Evolutionary conservation across 2,329 filamentous ascomycete genomes (phyloP).

Genomic region (Metarhizium anisopliae): DNA sequence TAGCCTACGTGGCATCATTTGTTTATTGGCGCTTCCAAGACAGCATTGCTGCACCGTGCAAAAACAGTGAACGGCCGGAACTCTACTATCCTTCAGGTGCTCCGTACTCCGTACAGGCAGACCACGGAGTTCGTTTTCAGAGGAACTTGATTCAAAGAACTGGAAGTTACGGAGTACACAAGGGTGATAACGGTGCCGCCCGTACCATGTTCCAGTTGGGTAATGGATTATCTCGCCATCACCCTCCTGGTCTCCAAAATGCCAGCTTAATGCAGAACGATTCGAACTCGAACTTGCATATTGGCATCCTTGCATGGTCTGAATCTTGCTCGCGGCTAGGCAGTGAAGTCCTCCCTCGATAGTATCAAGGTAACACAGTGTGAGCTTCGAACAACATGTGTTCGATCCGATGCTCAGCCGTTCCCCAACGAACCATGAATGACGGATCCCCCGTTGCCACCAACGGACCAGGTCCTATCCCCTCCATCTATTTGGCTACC

Average conservation of each 20-base stretch:
- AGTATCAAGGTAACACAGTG: neutral
- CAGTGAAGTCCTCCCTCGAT: too few relatives aligned
- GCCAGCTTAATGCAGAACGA: too few relatives aligned
- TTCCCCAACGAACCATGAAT: neutral
- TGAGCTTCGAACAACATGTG: neutral
- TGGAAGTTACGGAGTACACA: too few relatives aligned
- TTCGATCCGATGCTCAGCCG: neutral
- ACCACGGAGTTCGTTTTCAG: too few relatives aligned
- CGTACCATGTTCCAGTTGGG: too few relatives aligned
- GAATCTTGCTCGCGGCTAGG: neutral
- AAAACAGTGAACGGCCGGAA: neutral
- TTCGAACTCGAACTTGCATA: too few relatives aligned
- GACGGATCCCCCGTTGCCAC: neutral
- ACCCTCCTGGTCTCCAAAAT: too few relatives aligned
- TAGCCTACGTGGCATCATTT: slow-evolving; percentile 3
- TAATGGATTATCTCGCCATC: too few relatives aligned
- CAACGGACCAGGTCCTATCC: neutral
- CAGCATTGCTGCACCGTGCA: neutral
- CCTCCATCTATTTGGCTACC: neutral
- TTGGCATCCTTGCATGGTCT: neutral
- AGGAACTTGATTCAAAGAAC: too few relatives aligned
- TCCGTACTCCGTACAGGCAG: too few relatives aligned
- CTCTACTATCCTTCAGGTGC: neutral
- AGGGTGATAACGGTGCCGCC: too few relatives aligned
- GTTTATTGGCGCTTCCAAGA: neutral